Evolutionary conservation across 1,139 yeast genomes (phyloP).

Genomic region (Geotrichum australiense): DNA sequence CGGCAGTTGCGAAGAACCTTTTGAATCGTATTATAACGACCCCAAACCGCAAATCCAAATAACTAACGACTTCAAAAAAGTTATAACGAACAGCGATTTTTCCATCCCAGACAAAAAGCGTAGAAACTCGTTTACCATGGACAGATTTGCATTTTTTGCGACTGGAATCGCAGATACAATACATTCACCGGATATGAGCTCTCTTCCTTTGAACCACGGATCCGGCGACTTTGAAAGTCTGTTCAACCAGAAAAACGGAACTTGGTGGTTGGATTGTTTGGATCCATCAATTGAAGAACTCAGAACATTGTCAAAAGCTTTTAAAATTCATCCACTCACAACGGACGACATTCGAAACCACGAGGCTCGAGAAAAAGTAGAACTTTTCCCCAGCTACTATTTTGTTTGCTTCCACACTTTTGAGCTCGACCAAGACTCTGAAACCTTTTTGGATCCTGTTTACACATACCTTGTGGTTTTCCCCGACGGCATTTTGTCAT

Average conservation of each 20-base stretch:
- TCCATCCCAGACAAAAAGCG: constrained; percentile 43
- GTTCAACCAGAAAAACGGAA: constrained; percentile 54
- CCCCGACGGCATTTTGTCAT: constrained; percentile 73
- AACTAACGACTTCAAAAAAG: no score
- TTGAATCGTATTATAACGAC: no score
- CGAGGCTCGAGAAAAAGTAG: constrained; percentile 93
- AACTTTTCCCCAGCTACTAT: constrained; percentile 79
- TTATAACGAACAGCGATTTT: constrained; percentile 35
- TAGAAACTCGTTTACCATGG: constrained; percentile 29
- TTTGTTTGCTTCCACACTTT: constrained; percentile 90
- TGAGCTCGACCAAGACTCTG: constrained; percentile 59
- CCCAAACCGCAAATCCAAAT: neutral
- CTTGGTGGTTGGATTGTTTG: constrained; percentile 81
- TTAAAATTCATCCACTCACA: constrained; percentile 91
- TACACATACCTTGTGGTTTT: constrained; percentile 85
- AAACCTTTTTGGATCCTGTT: constrained; percentile 79
- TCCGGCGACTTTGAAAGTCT: constrained; percentile 51
- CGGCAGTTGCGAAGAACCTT: no score
- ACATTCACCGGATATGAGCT: constrained; percentile 81
- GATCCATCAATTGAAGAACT: constrained; percentile 95
- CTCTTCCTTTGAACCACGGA: constrained; percentile 59
- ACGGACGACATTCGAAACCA: constrained; percentile 92
- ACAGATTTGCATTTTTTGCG: constrained; percentile 75
- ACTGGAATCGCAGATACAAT: constrained; percentile 79
- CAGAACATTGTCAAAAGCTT: constrained; percentile 83